Conservation (phyloP, 148 eudicot species). For the Vaccinium corymbosum region DNA sequence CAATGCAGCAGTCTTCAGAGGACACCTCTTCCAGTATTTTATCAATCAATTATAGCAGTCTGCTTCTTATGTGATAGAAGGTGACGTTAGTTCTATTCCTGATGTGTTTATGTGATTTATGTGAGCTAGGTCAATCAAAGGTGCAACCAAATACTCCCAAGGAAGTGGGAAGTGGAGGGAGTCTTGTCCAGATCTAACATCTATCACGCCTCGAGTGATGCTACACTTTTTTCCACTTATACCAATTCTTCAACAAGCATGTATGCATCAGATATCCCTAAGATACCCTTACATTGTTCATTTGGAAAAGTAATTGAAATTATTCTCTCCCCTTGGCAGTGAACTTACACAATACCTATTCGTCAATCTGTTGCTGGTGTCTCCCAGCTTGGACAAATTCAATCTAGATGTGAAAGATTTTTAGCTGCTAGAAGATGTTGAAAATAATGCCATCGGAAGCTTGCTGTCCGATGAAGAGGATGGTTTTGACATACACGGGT, state of each 20-base stretch:
- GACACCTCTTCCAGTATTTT: conserved; percentile 19
- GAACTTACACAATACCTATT: conserved; percentile 34
- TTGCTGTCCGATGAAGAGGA: conserved; percentile 86
- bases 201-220: conserved; percentile 48
- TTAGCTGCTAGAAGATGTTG: conserved; percentile 45
- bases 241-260: conserved; percentile 71
- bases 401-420: conserved; percentile 33
- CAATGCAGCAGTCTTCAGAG: conserved; percentile 24
- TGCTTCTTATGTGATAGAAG: conserved; percentile 3
- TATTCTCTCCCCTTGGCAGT: conserved; percentile 38
- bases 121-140: conserved; percentile 37
- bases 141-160: conserved; percentile 31
- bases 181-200: conserved; percentile 31
- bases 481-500: conserved; percentile 47
- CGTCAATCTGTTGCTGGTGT: conserved; percentile 50
- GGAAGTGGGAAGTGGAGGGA: conserved; percentile 41
- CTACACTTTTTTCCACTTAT: conserved; percentile 74
- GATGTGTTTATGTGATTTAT: conserved; percentile 15
- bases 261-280: conserved; percentile 35
- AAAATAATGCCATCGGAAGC: conserved; percentile 39
- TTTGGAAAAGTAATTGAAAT: not conserved
- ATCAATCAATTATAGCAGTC: not conserved
- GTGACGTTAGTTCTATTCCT: not conserved
- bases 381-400: conserved; percentile 34
- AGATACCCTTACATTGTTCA: not conserved